phyloP scores from a whole-genome alignment of 129 eudicot species.

The Solidago caesia region DNA sequence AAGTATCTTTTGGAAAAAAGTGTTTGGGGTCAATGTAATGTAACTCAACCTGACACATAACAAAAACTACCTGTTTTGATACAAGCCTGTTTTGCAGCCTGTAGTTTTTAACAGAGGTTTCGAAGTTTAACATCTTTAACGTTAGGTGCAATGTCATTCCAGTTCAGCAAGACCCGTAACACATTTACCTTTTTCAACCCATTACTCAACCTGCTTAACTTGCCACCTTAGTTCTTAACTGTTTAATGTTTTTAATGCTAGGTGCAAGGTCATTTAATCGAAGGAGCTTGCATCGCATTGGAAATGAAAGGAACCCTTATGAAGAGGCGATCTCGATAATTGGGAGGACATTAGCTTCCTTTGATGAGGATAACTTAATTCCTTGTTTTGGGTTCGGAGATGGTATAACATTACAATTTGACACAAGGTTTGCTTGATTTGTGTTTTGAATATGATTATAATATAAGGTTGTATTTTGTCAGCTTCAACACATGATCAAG shows the following conservation, averaged over 20 bases:
- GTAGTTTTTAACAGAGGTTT: not conserved
- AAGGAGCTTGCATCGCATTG: conserved; percentile 85
- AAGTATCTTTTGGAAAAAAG: not conserved
- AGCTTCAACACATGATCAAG: conserved; percentile 98
- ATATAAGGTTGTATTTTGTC: conserved; percentile 23
- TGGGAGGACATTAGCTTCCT: conserved; percentile 78
- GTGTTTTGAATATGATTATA: not conserved
- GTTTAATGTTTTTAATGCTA: conserved; percentile 23
- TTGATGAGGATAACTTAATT: conserved; percentile 89
- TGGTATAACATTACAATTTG: conserved; percentile 40
- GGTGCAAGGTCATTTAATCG: conserved; percentile 90
- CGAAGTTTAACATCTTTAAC: not conserved
- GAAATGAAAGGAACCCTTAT: conserved; percentile 66
- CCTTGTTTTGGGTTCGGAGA: conserved; percentile 99
- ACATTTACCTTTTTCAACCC: not conserved
- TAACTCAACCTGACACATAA: not conserved
- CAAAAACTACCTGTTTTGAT: not conserved
- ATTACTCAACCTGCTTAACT: not conserved
- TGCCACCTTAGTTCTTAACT: not conserved
- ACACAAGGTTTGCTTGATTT: not conserved
- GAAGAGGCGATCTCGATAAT: conserved; percentile 97
- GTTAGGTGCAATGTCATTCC: no score
- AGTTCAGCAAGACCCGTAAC: not conserved
- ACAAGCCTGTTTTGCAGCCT: not conserved
- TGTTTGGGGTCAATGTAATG: not conserved